A percentile compares a stretch with the other conserved stretches of the same genome.
phyloP scores from a whole-genome alignment of 176 grass and related monocot genomes.

The Avena eriantha region DNA sequence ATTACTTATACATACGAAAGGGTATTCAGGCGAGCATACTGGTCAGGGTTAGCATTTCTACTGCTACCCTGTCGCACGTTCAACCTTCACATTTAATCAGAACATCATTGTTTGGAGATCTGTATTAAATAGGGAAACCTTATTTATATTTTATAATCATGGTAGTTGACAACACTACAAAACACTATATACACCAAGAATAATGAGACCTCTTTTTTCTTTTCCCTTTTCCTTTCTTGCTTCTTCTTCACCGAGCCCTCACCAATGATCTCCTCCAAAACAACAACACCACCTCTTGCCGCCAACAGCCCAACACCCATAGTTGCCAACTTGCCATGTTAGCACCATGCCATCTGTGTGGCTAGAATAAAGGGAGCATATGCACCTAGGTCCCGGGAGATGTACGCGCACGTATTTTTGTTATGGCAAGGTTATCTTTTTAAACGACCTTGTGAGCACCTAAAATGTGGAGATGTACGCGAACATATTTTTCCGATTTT shows the following conservation, averaged over 20 bases:
- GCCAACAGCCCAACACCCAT: too few relatives aligned
- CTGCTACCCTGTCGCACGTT: not conserved
- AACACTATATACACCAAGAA: not conserved
- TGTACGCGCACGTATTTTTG: too few relatives aligned
- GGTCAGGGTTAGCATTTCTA: not conserved
- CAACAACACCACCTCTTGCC: not conserved
- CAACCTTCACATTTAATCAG: not conserved
- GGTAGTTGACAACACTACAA: not conserved
- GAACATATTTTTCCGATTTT: too few relatives aligned
- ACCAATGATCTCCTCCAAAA: not conserved
- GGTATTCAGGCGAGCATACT: not conserved
- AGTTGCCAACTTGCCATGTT: too few relatives aligned
- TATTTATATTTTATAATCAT: slow-evolving; percentile 6
- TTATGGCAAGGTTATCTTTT: too few relatives aligned
- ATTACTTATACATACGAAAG: not conserved
- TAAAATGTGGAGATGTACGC: too few relatives aligned
- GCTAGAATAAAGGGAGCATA: too few relatives aligned
- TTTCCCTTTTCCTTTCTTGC: not conserved
- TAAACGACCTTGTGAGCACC: too few relatives aligned
- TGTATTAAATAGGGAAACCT: not conserved
- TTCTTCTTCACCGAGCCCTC: not conserved
- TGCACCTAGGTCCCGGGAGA: too few relatives aligned
- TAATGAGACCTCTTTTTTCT: not conserved
- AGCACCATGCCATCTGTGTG: too few relatives aligned
- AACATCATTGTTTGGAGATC: not conserved